Base-by-base conservation (phyloP, 2,329 filamentous ascomycete genomes). In the Lasiodiplodia gonubiensis region DNA sequence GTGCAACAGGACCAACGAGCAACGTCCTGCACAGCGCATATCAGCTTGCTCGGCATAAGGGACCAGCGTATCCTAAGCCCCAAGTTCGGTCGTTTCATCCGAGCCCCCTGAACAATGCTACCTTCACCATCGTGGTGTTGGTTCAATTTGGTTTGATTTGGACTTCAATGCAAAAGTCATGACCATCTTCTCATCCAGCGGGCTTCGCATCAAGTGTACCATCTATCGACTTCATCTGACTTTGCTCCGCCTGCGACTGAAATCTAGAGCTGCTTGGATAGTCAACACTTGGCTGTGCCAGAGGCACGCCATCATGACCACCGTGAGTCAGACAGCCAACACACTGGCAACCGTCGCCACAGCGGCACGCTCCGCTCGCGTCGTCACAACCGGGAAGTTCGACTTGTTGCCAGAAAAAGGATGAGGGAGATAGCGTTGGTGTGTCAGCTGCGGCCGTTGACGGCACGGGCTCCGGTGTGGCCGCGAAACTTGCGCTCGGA, bases 311-410 rank as follows among this genome's bases (percentile, higher is more conserved):
- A 27, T 82, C 81, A 67, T 85, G 83, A 3, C 83, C 84, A 23
- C 79, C 82, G 66, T 86, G 84, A 3, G 83, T 85, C 14, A 85
- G 74, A 70, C 84, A 86, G 16, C 83, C 84, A n/a, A 83, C 77
- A 70, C 84, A 86, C 66, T 75, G 79, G 70, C 84, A 86, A 48
- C 84, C 83, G 66, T 81, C 81, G 18, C 83, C 83, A 67, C 84
- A 86, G 69, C 82, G 82, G 67, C 84, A 86, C 30, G 80, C 84
- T 3, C 84, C 84, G 6, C 80, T 83, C 3, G 78, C 74, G 68
- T 86, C 81, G 39, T 79, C 80, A 71, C 84, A 86, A 18, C 79
- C 73, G 6, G 79, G 78, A 1, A 80, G 69, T 0, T 72, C 73
- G 69, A 79, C 72, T 55, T 78, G 72, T 60, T 77, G 75, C 74